Base-by-base conservation (phyloP, 192 early-diverging fungal genomes). In the Powellomyces hirtus region DNA sequence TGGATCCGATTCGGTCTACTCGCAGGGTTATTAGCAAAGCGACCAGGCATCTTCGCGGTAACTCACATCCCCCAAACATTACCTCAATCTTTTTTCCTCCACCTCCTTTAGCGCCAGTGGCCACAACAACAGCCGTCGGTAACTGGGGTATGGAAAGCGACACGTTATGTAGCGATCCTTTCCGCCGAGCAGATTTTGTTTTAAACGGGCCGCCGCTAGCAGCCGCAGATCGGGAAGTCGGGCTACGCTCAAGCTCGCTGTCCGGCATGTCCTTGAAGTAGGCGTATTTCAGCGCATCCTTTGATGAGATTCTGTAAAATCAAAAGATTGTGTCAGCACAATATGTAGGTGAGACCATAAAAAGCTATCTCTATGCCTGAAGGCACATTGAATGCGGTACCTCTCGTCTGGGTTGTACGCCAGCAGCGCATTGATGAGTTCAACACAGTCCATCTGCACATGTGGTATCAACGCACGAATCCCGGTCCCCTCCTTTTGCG, bases 391-490 rank as follows among this genome's bases (percentile, higher is more conserved):
- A 40, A 24, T 31, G 7, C 13, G 34, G 14, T 60, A 83, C 82
- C 83, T 50, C 13, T 76, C 70, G 56, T 85, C 81, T 11, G 83
- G 83, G 52, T 85, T 75, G 64, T 85, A 85, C 0, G 75, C 73
- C 16, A 85, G 64, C 35, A 85, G 29, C 14, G 59, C 56, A 51
- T 71, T 68, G 34, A 85, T 77, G 18, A 85, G 61, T 63, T 81
- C 79, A 24, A 85, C 63, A 60, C 80, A 83, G 13, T 82, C 79
- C 13, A 58, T 38, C 1, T 74, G 40, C 4, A 76, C 73, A 56
- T 80, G 73, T 24, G 80, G 83, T 36, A 82, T 55, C 40, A 85
- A 44, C 5, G 77, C 46, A 29, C 69, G 56, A 22, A 85, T 73
- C 18, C 83, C 83, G 1, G 81, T 79, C 4, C 83, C 83, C 66